Evolutionary conservation across 176 grass and related monocot genomes (phyloP), one percentile per base, ranked within the genome.

Genomic region (Oryza meridionalis): DNA sequence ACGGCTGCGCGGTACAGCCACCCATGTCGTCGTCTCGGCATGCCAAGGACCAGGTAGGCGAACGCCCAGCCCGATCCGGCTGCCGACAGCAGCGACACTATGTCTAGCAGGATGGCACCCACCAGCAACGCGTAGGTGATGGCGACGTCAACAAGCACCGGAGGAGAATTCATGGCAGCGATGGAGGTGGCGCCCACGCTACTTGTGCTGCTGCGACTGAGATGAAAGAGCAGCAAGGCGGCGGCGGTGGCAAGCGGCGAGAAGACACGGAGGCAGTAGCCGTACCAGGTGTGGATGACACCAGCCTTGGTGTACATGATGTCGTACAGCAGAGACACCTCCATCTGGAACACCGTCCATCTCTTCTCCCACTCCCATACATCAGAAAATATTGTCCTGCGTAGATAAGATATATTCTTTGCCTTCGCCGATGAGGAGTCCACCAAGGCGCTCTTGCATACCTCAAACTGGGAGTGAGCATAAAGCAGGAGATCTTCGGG

Each of bases 121-220:
- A 16, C 87, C 19, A 89, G 22, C 29, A 92, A 22, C 8, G 82
- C 7, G 65, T 89, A 89, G 3, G 90, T 88, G 38, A 89, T 80
- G 0, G 9, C 7, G 4, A 92, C 16, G 7, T 92, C 75, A 2
- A 85, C 12, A 9, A 11, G 12, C 47, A 50, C 47, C 6, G 9
- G 47, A 14, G 61, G 2, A 33, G 32, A 33, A 33, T 33, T 33
- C 32, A 33, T 33, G 32, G 32, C 32, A 0, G 32, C 4, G 32
- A 33, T 33, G 32, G 32, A 3, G 32, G 3, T 35, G 5, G 33
- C 33, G 33, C 33, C 33, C 32, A 33, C 32, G 32, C 32, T 33
- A 33, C 32, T 33, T 33, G 32, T 33, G 33, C 5, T 5, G 33
- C 33, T 35, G 4, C 33, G 4, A 5, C 38, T 66, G 14, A 80